Base-by-base conservation (phyloP, 2,329 filamentous ascomycete genomes). In the Elsinoe perseae region DNA sequence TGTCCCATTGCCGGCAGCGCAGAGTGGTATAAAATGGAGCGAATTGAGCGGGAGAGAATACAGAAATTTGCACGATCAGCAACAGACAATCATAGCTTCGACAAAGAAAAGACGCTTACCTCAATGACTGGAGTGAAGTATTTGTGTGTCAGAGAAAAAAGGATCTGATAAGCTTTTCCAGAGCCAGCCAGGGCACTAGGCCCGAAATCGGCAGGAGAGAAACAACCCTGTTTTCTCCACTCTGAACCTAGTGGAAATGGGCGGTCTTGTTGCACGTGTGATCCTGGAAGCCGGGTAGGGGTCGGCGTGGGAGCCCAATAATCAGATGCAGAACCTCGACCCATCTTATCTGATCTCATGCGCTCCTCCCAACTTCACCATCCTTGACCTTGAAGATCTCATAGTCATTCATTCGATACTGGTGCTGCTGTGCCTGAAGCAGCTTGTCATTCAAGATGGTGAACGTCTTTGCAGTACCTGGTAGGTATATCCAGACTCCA, bases 381-480 rank as follows among this genome's bases (percentile, higher is more conserved):
- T 6, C 4, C 32, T 36, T 14, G 10, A 36, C 12, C 12, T 36
- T 6, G n/a, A n/a, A n/a, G n/a, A n/a, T n/a, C n/a, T n/a, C n/a
- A n/a, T n/a, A n/a, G n/a, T n/a, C n/a, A n/a, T n/a, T n/a, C n/a
- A n/a, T n/a, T n/a, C n/a, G n/a, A n/a, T n/a, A n/a, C n/a, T n/a
- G n/a, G n/a, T n/a, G n/a, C n/a, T n/a, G n/a, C n/a, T n/a, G n/a
- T n/a, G n/a, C n/a, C n/a, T n/a, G n/a, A n/a, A n/a, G n/a, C n/a
- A n/a, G n/a, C n/a, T n/a, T n/a, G 2, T 44, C 25, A 14, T 28
- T 3, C 44, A 50, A 50, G 44, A 84, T 80, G 74, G 83, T 79
- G 59, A 80, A 86, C 68, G 83, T 90, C 57, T 90, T 90, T 70
- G 80, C 86, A 60, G 82, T 89, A 20, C 86, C 86, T 61, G 73